Conservation (phyloP, 2,329 filamentous ascomycete species). For the Gnomoniopsis smithogilvyi region DNA sequence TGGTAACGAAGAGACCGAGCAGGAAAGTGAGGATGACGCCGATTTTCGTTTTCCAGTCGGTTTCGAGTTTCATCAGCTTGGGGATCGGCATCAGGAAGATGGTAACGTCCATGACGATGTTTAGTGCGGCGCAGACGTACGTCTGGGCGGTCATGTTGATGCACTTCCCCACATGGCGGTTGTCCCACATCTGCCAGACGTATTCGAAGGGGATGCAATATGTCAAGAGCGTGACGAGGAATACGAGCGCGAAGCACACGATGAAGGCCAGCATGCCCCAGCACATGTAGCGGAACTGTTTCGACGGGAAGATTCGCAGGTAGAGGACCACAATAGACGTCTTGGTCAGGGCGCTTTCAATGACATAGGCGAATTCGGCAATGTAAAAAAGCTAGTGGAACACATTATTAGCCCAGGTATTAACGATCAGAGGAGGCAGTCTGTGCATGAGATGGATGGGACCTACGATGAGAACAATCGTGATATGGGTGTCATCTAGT, state of each 20-base stretch:
- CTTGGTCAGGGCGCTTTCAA: conserved; percentile 26
- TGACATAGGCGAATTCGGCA: conserved; percentile 31
- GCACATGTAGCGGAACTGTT: conserved; percentile 24
- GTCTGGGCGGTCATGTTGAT: conserved; percentile 31
- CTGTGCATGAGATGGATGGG: background rate
- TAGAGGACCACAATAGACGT: conserved; percentile 29
- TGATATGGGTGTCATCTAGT: conserved; percentile 19
- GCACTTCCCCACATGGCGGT: conserved; percentile 23
- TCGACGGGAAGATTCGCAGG: conserved; percentile 27
- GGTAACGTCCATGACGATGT: conserved; percentile 33
- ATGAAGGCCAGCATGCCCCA: conserved; percentile 18
- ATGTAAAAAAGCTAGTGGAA: conserved; percentile 28
- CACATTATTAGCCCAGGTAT: background rate
- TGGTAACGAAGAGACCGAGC: conserved; percentile 33
- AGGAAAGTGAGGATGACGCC: conserved; percentile 35
- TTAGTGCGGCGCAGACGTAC: conserved; percentile 27
- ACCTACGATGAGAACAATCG: conserved; percentile 20
- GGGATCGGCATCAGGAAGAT: conserved; percentile 34
- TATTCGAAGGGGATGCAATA: conserved; percentile 22
- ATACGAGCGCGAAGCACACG: conserved; percentile 19
- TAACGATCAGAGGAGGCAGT: too few relatives aligned
- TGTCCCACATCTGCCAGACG: conserved; percentile 21
- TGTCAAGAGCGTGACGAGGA: conserved; percentile 19
- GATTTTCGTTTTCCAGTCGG: conserved; percentile 23
- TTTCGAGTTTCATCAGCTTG: conserved; percentile 28